A percentile compares a stretch with the other conserved stretches of the same genome.
These are phyloP conservation scores for Talinum fruticosum DNA, from an alignment of 148 eudicot genomes.

Conservation along the genomic window DNA sequence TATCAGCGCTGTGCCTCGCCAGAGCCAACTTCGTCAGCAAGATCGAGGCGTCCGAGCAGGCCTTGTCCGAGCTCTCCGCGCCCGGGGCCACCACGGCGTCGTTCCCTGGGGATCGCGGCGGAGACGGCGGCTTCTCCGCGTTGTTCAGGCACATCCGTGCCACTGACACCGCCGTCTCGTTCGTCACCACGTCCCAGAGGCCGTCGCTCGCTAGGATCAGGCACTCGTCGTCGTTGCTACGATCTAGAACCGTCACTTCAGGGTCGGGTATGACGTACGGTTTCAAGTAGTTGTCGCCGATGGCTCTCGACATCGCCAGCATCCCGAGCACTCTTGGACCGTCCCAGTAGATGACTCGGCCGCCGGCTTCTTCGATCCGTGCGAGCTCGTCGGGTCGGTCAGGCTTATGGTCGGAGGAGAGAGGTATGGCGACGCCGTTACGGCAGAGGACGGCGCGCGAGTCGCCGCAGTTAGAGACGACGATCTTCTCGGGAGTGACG, in stretches of 20 bases:
- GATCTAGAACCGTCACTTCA: slow-evolving; percentile 67
- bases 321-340: slow-evolving; percentile 76
- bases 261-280: slow-evolving; percentile 81
- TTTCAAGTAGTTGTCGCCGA: slow-evolving; percentile 78
- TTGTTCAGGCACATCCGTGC: slow-evolving; percentile 65
- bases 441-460: slow-evolving; percentile 79
- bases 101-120: slow-evolving; percentile 43
- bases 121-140: slow-evolving; percentile 41
- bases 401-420: slow-evolving; percentile 83
- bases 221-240: slow-evolving; percentile 65
- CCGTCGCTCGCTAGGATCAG: slow-evolving; percentile 79
- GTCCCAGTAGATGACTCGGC: slow-evolving; percentile 85
- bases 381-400: slow-evolving; percentile 71
- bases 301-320: slow-evolving; percentile 83
- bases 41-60: slow-evolving; percentile 49
- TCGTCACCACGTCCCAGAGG: slow-evolving; percentile 81
- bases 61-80: slow-evolving; percentile 56
- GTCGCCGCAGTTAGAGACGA: slow-evolving; percentile 80
- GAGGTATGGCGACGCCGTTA: slow-evolving; percentile 55
- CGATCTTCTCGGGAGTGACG: slow-evolving; percentile 50
- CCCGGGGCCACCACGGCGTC: slow-evolving; percentile 24
- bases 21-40: slow-evolving; percentile 56
- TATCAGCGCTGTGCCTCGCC: slow-evolving; percentile 58
- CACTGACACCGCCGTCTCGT: slow-evolving; percentile 65
- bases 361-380: slow-evolving; percentile 70